phyloP scores from a whole-genome alignment of 148 eudicot species.

The Rhododendron griersonianum region DNA sequence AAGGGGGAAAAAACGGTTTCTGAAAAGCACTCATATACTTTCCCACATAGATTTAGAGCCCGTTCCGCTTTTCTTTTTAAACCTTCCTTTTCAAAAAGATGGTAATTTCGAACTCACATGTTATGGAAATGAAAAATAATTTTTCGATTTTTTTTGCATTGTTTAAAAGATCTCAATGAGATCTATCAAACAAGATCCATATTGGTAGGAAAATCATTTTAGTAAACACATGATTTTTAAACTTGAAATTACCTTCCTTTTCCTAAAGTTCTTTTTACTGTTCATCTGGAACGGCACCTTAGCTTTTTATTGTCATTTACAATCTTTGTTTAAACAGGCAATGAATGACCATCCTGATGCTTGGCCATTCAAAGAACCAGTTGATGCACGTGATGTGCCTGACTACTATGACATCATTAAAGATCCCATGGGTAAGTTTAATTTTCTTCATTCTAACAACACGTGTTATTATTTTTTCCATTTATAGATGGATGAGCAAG shows the following conservation, averaged over 20 bases:
- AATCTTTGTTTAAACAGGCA: conserved; percentile 35
- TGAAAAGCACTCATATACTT: not conserved
- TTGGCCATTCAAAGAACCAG: conserved; percentile 98
- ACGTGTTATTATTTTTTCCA: not conserved
- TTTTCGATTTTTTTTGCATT: no score
- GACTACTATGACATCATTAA: conserved; percentile 93
- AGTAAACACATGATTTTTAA: no score
- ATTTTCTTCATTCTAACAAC: not conserved
- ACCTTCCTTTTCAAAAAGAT: no score
- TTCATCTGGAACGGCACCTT: no score
- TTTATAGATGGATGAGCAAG: not conserved
- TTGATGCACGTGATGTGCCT: conserved; percentile 86
- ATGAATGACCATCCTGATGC: conserved; percentile 92
- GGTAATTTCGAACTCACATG: no score
- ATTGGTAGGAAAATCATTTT: no score
- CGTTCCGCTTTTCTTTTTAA: no score
- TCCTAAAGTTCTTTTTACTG: no score
- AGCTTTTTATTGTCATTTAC: not conserved
- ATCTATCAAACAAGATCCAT: no score
- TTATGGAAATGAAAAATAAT: no score
- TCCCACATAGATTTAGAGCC: not conserved
- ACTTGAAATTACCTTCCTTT: no score
- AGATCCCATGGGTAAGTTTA: conserved; percentile 79
- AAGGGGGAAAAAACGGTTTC: not conserved
- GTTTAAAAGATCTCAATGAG: no score